Conservation (phyloP, 2,329 filamentous ascomycete genomes). For the Colletotrichum musicola region DNA sequence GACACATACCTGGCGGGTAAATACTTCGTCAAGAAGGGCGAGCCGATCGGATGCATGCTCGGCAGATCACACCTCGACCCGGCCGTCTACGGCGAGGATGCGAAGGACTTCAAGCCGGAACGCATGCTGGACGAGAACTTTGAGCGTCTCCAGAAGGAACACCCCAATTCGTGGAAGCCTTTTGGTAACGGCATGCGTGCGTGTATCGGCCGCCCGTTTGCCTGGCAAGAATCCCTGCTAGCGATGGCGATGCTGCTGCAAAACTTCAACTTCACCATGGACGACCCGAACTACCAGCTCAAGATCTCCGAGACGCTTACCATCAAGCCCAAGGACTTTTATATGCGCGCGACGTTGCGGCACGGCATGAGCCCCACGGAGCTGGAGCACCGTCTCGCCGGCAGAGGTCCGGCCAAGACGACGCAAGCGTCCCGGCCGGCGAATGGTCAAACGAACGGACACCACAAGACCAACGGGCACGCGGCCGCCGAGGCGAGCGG, state of each 20-base stretch:
- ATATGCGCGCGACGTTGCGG: slow-evolving; percentile 67
- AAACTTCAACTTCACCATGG: slow-evolving; percentile 74
- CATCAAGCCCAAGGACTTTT: slow-evolving; percentile 71
- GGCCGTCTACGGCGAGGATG: slow-evolving; percentile 67
- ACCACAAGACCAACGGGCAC: neutral
- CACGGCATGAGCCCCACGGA: slow-evolving; percentile 54
- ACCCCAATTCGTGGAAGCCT: slow-evolving; percentile 60
- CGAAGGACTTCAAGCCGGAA: slow-evolving; percentile 70
- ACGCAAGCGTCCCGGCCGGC: neutral
- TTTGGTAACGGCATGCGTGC: slow-evolving; percentile 66
- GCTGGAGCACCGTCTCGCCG: slow-evolving; percentile 60
- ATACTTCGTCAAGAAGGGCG: slow-evolving; percentile 61
- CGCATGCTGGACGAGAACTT: slow-evolving; percentile 70
- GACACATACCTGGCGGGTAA: slow-evolving; percentile 64
- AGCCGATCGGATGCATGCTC: slow-evolving; percentile 60
- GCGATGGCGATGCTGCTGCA: slow-evolving; percentile 69
- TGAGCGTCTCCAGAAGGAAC: slow-evolving; percentile 49
- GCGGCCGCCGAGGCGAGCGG: slow-evolving; percentile 34
- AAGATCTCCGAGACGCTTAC: slow-evolving; percentile 67
- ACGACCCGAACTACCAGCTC: slow-evolving; percentile 69
- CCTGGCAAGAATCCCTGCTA: slow-evolving; percentile 66
- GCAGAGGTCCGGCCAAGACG: slow-evolving; percentile 37
- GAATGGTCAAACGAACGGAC: slow-evolving; percentile 20
- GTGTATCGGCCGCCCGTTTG: slow-evolving; percentile 67
- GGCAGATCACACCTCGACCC: slow-evolving; percentile 67